phyloP scores from a whole-genome alignment of 345 rosid genomes.

The Euphorbia pulcherrima region DNA sequence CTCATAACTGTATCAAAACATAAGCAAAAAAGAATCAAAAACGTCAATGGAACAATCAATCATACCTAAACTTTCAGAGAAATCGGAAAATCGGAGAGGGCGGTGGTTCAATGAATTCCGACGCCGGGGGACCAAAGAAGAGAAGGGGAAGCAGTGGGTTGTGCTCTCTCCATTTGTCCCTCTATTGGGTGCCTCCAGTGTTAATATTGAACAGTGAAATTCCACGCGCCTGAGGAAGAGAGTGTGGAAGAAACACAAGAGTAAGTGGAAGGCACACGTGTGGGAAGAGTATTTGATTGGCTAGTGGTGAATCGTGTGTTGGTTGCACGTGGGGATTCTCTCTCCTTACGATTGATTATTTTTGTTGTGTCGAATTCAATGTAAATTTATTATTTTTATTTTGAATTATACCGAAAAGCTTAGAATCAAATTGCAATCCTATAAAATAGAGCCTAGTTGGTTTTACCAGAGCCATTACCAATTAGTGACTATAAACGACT shows the following conservation, averaged over 20 bases:
- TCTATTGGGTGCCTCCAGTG: not conserved
- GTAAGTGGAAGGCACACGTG: not conserved
- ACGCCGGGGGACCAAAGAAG: conserved; percentile 36
- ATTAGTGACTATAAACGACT: too few relatives aligned
- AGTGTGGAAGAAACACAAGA: conserved; percentile 15
- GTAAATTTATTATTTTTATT: too few relatives aligned
- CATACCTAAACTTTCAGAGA: conserved; percentile 33
- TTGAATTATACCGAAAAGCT: too few relatives aligned
- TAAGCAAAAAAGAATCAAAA: conserved; percentile 14
- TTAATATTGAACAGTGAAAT: conserved; percentile 21
- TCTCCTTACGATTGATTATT: too few relatives aligned
- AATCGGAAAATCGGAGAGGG: conserved; percentile 14
- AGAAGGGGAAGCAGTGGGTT: conserved; percentile 37
- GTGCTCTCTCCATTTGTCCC: conserved; percentile 5
- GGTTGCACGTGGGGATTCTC: conserved; percentile 32
- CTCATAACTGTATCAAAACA: conserved; percentile 13
- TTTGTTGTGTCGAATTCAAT: too few relatives aligned
- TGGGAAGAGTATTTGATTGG: conserved; percentile 20
- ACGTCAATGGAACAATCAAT: conserved; percentile 15
- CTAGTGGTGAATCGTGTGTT: not conserved
- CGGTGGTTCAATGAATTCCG: conserved; percentile 15
- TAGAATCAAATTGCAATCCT: too few relatives aligned
- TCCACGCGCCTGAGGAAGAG: conserved; percentile 16
- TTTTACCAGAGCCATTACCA: too few relatives aligned
- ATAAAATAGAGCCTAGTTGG: too few relatives aligned